A percentile compares a stretch with the other conserved stretches of the same genome.
Conservation (phyloP, 352 stramenopile species). For the Aphanomyces euteiches region DNA sequence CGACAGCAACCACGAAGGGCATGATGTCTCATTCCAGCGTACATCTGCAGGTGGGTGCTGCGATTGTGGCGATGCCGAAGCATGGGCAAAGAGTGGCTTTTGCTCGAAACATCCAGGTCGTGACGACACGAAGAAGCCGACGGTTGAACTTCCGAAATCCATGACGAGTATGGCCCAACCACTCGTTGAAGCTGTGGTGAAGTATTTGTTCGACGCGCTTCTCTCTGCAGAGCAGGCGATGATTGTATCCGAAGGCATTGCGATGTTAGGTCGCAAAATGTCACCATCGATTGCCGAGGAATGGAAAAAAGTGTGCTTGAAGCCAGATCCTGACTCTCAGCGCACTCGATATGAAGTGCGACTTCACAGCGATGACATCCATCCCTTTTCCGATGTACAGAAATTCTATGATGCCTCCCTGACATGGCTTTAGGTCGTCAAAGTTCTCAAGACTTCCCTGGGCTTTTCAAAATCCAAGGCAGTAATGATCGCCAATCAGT, state of each 20-base stretch:
- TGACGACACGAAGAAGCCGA: conserved; percentile 37
- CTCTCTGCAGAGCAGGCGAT: conserved; percentile 64
- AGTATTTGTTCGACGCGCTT: conserved; percentile 70
- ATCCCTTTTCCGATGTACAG: conserved; percentile 55
- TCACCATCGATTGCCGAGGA: background rate
- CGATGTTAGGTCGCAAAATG: conserved; percentile 40
- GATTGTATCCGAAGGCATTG: conserved; percentile 64
- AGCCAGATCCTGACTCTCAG: conserved; percentile 27
- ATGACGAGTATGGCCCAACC: conserved; percentile 48
- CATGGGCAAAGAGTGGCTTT: conserved; percentile 58
- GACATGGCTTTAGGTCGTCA: conserved; percentile 39
- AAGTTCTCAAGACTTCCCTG: conserved; percentile 54
- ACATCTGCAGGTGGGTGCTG: conserved; percentile 82
- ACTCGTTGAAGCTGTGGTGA: conserved; percentile 71
- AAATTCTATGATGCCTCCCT: background rate
- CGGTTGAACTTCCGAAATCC: conserved; percentile 62
- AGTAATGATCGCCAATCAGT: conserved; percentile 48
- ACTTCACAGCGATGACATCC: conserved; percentile 84
- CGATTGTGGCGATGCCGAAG: conserved; percentile 78
- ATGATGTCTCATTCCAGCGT: conserved; percentile 85
- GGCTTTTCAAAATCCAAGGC: conserved; percentile 52
- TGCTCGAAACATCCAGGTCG: conserved; percentile 71
- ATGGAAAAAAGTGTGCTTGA: conserved; percentile 25
- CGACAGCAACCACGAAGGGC: conserved; percentile 57
- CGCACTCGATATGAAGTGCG: conserved; percentile 48